Percentiles rank a stretch among this genome's conserved stretches.
Evolutionary conservation across 768 basidiomycete species (phyloP).

Genomic region (Dioszegia aurantiaca): DNA sequence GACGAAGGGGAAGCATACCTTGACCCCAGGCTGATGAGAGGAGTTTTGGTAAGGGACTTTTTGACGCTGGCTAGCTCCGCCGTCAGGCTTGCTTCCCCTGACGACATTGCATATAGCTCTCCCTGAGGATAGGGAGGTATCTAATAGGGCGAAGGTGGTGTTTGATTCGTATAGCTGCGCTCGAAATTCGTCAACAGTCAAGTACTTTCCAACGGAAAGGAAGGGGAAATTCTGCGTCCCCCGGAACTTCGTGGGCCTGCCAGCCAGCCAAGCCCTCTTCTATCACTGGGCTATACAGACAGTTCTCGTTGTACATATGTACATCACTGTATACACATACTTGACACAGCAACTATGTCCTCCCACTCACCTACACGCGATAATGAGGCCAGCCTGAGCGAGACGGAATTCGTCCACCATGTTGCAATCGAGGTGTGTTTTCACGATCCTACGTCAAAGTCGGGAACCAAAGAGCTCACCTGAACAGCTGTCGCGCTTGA

Average conservation of each 20-base stretch:
- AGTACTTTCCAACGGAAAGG: slow-evolving; percentile 7
- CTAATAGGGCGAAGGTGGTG: not conserved
- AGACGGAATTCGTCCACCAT: slow-evolving; percentile 48
- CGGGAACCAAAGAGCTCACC: slow-evolving; percentile 48
- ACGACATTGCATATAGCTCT: not conserved
- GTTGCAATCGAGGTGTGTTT: slow-evolving; percentile 49
- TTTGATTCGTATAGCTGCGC: too few relatives aligned
- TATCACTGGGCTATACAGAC: too few relatives aligned
- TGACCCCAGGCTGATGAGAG: not conserved
- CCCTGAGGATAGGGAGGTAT: not conserved
- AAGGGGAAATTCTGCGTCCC: not conserved
- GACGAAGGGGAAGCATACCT: slow-evolving; percentile 6
- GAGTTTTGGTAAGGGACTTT: slow-evolving; percentile 13
- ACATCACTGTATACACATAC: not conserved
- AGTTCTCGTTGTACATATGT: too few relatives aligned
- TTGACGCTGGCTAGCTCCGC: slow-evolving; percentile 5
- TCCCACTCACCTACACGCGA: slow-evolving; percentile 19
- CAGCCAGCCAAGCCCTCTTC: not conserved
- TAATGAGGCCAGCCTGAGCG: slow-evolving; percentile 8
- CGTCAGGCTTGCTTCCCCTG: slow-evolving; percentile 1
- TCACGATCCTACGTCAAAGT: not conserved
- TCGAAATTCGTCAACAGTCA: slow-evolving; percentile 9
- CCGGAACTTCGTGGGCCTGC: too few relatives aligned
- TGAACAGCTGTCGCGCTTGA: slow-evolving; percentile 61
- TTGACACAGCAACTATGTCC: slow-evolving; percentile 14